Percentiles rank a stretch among this genome's conserved stretches.
Evolutionary conservation across 1,284 basidiomycete species (phyloP).

Genomic region (Heliocybe sulcata): DNA sequence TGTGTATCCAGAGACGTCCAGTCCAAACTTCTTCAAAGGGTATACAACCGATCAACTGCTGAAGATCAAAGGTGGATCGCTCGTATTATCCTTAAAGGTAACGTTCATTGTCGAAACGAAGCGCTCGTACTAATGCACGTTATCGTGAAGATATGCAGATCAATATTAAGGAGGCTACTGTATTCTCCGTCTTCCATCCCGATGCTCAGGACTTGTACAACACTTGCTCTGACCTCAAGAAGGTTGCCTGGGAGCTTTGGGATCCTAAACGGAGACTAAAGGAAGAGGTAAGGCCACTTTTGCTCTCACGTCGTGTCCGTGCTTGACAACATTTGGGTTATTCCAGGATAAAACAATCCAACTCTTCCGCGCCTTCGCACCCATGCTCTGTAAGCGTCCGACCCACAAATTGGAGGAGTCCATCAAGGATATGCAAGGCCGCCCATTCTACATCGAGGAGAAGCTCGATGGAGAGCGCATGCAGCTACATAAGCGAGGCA

Average conservation of each 20-base stretch:
- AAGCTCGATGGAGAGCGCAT: constrained; percentile 95
- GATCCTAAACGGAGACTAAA: constrained; percentile 58
- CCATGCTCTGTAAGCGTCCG: constrained; percentile 89
- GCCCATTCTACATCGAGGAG: constrained; percentile 84
- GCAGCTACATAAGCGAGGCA: constrained; percentile 86
- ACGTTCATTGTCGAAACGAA: background rate
- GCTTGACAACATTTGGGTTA: constrained; percentile 2
- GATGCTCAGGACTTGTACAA: constrained; percentile 90
- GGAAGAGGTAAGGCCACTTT: constrained; percentile 36
- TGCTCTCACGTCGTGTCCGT: background rate
- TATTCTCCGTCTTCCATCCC: constrained; percentile 84
- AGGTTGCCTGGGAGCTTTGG: constrained; percentile 79
- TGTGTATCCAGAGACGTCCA: constrained; percentile 56
- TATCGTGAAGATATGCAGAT: constrained; percentile 59
- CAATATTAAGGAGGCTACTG: constrained; percentile 81
- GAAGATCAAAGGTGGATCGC: constrained; percentile 90
- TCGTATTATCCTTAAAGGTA: constrained; percentile 89
- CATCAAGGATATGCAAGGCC: constrained; percentile 73
- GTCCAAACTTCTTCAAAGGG: constrained; percentile 62
- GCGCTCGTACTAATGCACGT: background rate
- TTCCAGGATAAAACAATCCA: constrained; percentile 73
- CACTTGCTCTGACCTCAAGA: constrained; percentile 90
- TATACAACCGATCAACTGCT: constrained; percentile 75
- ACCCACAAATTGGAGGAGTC: constrained; percentile 74
- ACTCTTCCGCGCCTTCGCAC: constrained; percentile 79